These are phyloP conservation scores for Xylaria acuta DNA, from an alignment of 495 filamentous ascomycete genomes.

Conservation along the genomic window DNA sequence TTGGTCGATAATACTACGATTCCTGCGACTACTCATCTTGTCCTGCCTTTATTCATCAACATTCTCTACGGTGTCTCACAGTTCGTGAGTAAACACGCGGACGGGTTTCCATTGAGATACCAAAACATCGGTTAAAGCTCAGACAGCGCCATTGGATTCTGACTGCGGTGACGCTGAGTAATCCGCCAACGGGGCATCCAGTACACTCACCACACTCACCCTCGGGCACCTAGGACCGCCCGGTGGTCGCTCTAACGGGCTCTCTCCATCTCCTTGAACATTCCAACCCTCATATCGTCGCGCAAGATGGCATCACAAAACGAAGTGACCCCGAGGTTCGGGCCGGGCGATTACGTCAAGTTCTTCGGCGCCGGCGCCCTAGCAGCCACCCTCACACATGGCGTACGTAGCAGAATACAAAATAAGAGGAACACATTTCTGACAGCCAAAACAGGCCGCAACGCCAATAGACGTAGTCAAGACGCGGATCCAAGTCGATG, in stretches of 20 bases:
- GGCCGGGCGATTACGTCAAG: conserved; percentile 58
- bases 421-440: not conserved
- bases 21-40: not conserved
- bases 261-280: not conserved
- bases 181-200: conserved; percentile 6
- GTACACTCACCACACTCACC: not conserved
- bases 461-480: conserved; percentile 64
- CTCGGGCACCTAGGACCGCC: not conserved
- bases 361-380: conserved; percentile 86
- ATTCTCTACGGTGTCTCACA: not conserved
- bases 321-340: conserved; percentile 37
- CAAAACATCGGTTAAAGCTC: not conserved
- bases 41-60: not conserved
- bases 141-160: not conserved
- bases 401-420: conserved; percentile 57
- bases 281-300: not conserved
- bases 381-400: conserved; percentile 85
- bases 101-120: not conserved
- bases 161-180: conserved; percentile 6
- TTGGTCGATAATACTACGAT: not conserved
- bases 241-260: not conserved
- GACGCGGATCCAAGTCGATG: conserved; percentile 80
- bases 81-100: not conserved
- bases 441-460: conserved; percentile 46
- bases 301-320: conserved; percentile 30